Percentiles rank a stretch among this genome's conserved stretches.
Evolutionary conservation across 257 asterid genomes (phyloP).

Genomic region (Solanum dulcamara): DNA sequence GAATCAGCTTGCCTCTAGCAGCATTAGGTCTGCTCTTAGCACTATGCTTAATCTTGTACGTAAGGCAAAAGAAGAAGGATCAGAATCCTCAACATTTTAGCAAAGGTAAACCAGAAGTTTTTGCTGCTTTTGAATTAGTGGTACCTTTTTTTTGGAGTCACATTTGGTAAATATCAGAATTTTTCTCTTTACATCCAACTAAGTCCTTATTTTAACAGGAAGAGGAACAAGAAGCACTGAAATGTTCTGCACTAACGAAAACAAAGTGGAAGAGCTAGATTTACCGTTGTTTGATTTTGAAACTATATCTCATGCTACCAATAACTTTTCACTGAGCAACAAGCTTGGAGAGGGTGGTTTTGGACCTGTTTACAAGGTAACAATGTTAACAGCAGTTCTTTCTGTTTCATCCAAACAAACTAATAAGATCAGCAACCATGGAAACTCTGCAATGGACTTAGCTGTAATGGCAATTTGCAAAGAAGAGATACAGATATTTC

Average conservation of each 20-base stretch:
- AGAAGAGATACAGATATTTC: not conserved
- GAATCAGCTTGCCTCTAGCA: not conserved
- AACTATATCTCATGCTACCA: not conserved
- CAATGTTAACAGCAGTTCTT: not conserved
- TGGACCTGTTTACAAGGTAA: constrained; percentile 6
- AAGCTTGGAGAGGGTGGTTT: not conserved
- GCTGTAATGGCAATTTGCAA: not conserved
- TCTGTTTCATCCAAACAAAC: not conserved
- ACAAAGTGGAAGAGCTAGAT: not conserved
- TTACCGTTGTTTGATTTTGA: not conserved
- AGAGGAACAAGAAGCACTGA: not conserved
- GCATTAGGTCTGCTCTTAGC: not conserved
- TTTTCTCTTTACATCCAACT: not conserved
- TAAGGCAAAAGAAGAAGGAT: not conserved
- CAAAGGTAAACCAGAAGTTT: not conserved
- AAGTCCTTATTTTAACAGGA: not conserved
- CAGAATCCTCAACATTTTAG: not conserved
- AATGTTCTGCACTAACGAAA: not conserved
- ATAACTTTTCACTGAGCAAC: not conserved
- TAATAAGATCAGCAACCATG: not conserved
- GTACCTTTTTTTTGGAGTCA: not conserved
- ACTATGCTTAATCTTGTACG: not conserved
- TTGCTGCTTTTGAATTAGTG: not conserved
- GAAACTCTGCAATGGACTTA: not conserved
- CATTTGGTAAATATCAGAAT: not conserved